A percentile compares a stretch with the other conserved stretches of the same genome.
These are phyloP conservation scores for Melocanna baccifera DNA, from an alignment of 176 grass and related monocot genomes.

Conservation along the genomic window DNA sequence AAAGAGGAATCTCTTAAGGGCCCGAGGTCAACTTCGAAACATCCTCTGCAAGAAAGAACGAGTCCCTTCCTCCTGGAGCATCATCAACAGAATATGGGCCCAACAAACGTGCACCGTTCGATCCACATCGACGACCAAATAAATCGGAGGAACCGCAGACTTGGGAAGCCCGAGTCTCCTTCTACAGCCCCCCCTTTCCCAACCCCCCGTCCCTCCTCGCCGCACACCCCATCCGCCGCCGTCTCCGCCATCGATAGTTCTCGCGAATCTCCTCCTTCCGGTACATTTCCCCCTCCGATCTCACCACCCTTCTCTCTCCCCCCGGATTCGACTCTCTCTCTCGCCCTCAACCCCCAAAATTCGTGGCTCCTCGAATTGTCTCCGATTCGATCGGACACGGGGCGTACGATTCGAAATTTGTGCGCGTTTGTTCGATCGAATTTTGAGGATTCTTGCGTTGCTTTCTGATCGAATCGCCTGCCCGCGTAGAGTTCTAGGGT, in stretches of 20 bases:
- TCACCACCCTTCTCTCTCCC: not conserved
- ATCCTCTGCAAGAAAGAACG: slow-evolving; percentile 12
- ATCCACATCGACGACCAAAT: slow-evolving; percentile 36
- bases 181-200: not conserved
- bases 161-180: slow-evolving; percentile 12
- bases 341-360: not conserved
- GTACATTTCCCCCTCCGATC: slow-evolving; percentile 29
- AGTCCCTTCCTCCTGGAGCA: not conserved
- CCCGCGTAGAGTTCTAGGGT: not conserved
- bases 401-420: no score
- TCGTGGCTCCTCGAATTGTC: not conserved
- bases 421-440: not conserved
- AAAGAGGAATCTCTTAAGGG: no score
- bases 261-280: slow-evolving; percentile 20
- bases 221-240: slow-evolving; percentile 8
- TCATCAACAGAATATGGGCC: not conserved
- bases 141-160: slow-evolving; percentile 10
- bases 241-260: not conserved
- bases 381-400: slow-evolving; percentile 5
- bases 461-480: not conserved
- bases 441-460: not conserved
- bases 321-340: not conserved
- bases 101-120: slow-evolving; percentile 5
- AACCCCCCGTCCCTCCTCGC: not conserved
- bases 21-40: not conserved